Percentiles rank a stretch among this genome's conserved stretches.
Conservation (phyloP, 1,284 basidiomycete species). For the Trichosporon sp. region DNA sequence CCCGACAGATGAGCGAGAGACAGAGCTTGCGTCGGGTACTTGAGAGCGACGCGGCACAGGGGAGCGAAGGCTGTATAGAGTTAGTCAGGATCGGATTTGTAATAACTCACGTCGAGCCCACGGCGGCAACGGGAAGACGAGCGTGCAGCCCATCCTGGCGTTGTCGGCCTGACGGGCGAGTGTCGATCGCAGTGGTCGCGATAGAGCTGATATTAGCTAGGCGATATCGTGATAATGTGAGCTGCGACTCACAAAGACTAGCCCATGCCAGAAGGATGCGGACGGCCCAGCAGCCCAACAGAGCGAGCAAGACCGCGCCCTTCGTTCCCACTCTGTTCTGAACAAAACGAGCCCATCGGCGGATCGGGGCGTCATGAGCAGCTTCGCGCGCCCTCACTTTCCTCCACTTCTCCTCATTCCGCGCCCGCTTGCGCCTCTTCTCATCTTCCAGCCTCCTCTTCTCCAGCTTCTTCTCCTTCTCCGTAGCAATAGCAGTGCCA, state of each 20-base stretch:
- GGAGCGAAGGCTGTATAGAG: background rate
- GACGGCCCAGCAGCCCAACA: slow-evolving; percentile 3
- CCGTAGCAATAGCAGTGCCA: background rate
- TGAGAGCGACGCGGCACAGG: background rate
- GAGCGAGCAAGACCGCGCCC: slow-evolving; percentile 1
- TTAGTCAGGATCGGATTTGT: background rate
- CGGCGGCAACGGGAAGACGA: background rate
- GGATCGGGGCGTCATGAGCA: slow-evolving; percentile 19
- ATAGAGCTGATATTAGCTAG: background rate
- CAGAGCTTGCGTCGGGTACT: background rate
- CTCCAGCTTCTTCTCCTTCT: background rate
- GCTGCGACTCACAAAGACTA: slow-evolving; percentile 11
- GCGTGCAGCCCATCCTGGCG: background rate
- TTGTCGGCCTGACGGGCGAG: background rate
- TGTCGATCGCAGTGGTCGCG: background rate
- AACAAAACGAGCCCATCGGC: slow-evolving; percentile 10
- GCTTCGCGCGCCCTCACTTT: slow-evolving; percentile 20
- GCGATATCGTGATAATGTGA: no score
- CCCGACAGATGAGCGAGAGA: slow-evolving; percentile 4
- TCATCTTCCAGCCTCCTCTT: slow-evolving; percentile 2
- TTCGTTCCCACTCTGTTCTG: background rate
- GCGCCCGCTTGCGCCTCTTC: slow-evolving; percentile 11
- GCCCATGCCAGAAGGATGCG: slow-evolving; percentile 9
- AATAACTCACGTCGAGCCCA: background rate
- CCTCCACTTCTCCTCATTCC: slow-evolving; percentile 20